These are phyloP conservation scores for Pichia eremophila DNA, from an alignment of 805 yeast genomes.

Conservation along the genomic window DNA sequence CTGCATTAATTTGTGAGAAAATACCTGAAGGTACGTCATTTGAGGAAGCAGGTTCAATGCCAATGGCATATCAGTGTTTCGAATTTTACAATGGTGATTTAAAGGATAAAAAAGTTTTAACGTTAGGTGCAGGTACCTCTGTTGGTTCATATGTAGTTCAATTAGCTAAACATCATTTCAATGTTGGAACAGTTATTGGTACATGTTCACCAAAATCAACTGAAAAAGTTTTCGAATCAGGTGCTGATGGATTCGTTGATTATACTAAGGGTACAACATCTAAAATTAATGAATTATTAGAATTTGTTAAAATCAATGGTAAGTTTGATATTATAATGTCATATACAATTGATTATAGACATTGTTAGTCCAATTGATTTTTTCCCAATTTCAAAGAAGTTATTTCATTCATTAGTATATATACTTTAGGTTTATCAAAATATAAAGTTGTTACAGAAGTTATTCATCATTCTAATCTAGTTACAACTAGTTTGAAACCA, in stretches of 20 bases:
- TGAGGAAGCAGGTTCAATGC: conserved; percentile 57
- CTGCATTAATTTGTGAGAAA: conserved; percentile 17
- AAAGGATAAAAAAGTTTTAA: conserved; percentile 38
- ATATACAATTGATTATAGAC: too few species aligned
- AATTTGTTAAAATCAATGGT: conserved; percentile 27
- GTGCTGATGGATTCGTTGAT: conserved; percentile 50
- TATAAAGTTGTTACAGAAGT: too few species aligned
- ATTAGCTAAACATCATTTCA: conserved; percentile 39
- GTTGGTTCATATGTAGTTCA: conserved; percentile 54
- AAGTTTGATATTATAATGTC: conserved; percentile 48
- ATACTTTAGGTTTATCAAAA: too few species aligned
- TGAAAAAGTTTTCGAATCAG: conserved; percentile 22
- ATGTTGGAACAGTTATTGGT: conserved; percentile 45
- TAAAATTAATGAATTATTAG: conserved; percentile 28
- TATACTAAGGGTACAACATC: conserved; percentile 37
- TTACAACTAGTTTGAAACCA: too few species aligned
- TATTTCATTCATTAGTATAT: too few species aligned
- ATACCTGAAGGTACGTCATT: conserved; percentile 39
- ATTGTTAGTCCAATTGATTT: too few species aligned
- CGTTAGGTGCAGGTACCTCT: conserved; percentile 68
- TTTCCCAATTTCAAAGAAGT: too few species aligned
- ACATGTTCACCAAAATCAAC: conserved; percentile 32
- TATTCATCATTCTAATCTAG: too few species aligned
- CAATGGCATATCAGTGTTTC: conserved; percentile 37
- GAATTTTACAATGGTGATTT: conserved; percentile 6